Evolutionary conservation across 1,139 yeast genomes (phyloP).

Genomic region (Hyphopichia wangnamkhiaoensis): DNA sequence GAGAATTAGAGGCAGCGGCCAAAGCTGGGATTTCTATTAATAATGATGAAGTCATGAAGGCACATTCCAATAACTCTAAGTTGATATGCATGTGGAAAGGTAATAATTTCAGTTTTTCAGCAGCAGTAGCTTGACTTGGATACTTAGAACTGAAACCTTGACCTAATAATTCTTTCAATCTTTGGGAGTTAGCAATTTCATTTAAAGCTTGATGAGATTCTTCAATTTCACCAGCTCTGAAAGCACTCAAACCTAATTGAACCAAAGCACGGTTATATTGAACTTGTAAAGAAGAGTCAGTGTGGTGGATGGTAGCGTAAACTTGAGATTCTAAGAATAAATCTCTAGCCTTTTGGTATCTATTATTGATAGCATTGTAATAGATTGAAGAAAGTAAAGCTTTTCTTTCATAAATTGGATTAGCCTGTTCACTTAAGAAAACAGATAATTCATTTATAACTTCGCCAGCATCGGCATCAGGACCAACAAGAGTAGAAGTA

Average conservation of each 20-base stretch:
- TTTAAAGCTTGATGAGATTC: conserved; percentile 88
- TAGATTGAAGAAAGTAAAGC: conserved; percentile 86
- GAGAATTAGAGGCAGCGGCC: conserved; percentile 48
- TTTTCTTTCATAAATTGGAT: conserved; percentile 71
- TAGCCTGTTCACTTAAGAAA: conserved; percentile 65
- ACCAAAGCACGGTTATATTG: conserved; percentile 93
- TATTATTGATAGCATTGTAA: conserved; percentile 86
- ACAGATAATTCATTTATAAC: conserved; percentile 68
- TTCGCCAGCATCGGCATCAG: conserved; percentile 33
- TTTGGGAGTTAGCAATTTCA: conserved; percentile 84
- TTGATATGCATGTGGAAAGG: conserved; percentile 99
- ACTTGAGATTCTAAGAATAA: conserved; percentile 83
- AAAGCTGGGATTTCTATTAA: conserved; percentile 90
- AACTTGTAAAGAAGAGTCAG: conserved; percentile 86
- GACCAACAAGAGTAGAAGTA: conserved; percentile 36
- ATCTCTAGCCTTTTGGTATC: conserved; percentile 82
- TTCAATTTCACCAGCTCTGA: conserved; percentile 81
- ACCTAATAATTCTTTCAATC: conserved; percentile 90
- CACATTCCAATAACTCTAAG: conserved; percentile 91
- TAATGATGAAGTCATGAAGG: conserved; percentile 86
- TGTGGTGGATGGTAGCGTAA: conserved; percentile 76
- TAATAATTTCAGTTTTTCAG: conserved; percentile 79
- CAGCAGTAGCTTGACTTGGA: conserved; percentile 56
- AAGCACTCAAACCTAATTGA: conserved; percentile 94
- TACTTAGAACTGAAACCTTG: conserved; percentile 81